These are phyloP conservation scores for Hyphodiscus sp. DNA, from an alignment of 2,329 filamentous ascomycete genomes.

Conservation along the genomic window DNA sequence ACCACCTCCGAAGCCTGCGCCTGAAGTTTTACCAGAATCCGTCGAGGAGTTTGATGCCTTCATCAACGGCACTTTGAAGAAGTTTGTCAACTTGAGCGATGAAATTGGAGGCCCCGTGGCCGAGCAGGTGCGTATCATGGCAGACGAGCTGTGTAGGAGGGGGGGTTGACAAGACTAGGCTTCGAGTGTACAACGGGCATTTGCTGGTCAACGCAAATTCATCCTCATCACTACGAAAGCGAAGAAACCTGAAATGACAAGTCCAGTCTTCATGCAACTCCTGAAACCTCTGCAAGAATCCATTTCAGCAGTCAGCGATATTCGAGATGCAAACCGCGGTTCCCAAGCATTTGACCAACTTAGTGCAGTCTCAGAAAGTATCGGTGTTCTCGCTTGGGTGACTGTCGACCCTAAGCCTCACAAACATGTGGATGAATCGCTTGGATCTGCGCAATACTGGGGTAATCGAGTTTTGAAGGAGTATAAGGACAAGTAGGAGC, in stretches of 20 bases:
- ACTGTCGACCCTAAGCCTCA: constrained; percentile 75
- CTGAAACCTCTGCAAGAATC: constrained; percentile 82
- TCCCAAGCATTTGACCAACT: constrained; percentile 74
- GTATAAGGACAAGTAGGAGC: constrained; percentile 67
- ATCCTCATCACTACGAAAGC: constrained; percentile 83
- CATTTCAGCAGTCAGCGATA: constrained; percentile 69
- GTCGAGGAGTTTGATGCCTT: constrained; percentile 84
- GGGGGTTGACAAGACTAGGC: constrained; percentile 35
- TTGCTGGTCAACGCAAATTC: constrained; percentile 81
- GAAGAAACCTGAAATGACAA: constrained; percentile 74
- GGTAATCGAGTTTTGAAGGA: constrained; percentile 92
- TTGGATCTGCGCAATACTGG: constrained; percentile 84
- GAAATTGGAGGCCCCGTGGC: constrained; percentile 71
- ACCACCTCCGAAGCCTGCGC: constrained; percentile 34
- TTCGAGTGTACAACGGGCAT: constrained; percentile 53
- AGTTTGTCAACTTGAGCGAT: constrained; percentile 72
- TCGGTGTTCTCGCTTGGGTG: constrained; percentile 86
- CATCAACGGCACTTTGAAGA: constrained; percentile 65
- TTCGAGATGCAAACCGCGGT: constrained; percentile 75
- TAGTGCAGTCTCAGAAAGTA: constrained; percentile 82
- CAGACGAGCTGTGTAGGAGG: neutral
- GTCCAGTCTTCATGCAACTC: constrained; percentile 63
- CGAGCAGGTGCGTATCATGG: constrained; percentile 58
- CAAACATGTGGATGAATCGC: constrained; percentile 77
- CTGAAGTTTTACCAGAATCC: constrained; percentile 60